These are phyloP conservation scores for Nissolia schottii DNA, from an alignment of 306 rosid species.

Conservation along the genomic window DNA sequence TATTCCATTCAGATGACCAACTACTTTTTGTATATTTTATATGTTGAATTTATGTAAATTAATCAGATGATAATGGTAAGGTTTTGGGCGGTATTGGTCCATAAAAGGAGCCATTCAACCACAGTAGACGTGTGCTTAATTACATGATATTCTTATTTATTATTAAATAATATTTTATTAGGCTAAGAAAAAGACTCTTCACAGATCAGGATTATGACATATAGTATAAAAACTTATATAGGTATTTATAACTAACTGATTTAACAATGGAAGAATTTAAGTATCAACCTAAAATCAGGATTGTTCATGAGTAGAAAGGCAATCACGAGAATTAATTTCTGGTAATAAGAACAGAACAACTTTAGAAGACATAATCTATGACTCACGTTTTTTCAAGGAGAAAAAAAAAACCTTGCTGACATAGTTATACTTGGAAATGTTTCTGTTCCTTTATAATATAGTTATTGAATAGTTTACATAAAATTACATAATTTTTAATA, in stretches of 20 bases:
- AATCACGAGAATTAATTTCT: too few relatives aligned
- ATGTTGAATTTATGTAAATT: conserved; percentile 2
- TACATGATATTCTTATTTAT: neutral
- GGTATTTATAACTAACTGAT: too few relatives aligned
- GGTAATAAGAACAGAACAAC: neutral
- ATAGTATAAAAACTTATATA: neutral
- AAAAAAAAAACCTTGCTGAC: neutral
- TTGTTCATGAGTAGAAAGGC: too few relatives aligned
- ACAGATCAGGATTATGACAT: too few relatives aligned
- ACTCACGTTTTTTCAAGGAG: neutral
- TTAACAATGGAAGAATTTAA: neutral
- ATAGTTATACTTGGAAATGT: neutral
- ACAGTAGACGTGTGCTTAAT: neutral
- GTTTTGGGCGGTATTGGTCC: conserved; percentile 30
- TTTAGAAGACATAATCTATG: neutral
- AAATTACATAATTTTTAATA: neutral
- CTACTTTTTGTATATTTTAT: conserved; percentile 1
- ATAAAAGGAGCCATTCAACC: conserved; percentile 1
- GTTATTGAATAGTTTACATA: neutral
- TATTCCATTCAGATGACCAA: neutral
- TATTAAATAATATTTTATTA: neutral
- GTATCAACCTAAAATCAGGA: too few relatives aligned
- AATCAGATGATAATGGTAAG: conserved; percentile 21
- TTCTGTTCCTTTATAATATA: neutral
- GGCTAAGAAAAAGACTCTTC: neutral